Evolutionary conservation across 768 basidiomycete species (phyloP).

Genomic region (Lactarius indigo): DNA sequence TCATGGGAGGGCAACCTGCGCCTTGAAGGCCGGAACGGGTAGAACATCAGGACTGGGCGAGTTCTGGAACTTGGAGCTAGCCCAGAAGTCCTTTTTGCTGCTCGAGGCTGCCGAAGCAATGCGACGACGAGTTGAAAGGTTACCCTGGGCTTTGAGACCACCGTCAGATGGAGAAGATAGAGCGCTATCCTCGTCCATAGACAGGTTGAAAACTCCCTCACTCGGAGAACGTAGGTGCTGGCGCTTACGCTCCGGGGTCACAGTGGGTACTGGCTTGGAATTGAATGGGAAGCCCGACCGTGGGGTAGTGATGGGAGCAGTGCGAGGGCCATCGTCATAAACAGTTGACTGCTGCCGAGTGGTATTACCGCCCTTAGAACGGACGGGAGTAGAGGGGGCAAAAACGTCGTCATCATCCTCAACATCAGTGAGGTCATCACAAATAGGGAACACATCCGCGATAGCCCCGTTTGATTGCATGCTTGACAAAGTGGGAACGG

Average conservation of each 20-base stretch:
- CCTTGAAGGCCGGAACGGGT: constrained; percentile 59
- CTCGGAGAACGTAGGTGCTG: constrained; percentile 59
- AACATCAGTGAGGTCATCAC: constrained; percentile 64
- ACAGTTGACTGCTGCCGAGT: constrained; percentile 35
- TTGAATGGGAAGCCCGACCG: constrained; percentile 41
- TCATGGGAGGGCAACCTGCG: constrained; percentile 26
- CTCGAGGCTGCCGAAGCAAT: constrained; percentile 20
- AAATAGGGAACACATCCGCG: constrained; percentile 55
- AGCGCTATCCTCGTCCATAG: constrained; percentile 58
- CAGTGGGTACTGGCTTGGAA: constrained; percentile 36
- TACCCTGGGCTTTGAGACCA: constrained; percentile 36
- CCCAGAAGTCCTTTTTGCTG: constrained; percentile 47
- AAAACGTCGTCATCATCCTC: constrained; percentile 33
- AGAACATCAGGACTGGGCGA: constrained; percentile 81
- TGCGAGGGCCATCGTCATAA: constrained; percentile 41
- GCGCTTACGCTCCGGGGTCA: constrained; percentile 35
- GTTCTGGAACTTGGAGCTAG: constrained; percentile 82
- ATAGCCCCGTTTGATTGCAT: constrained; percentile 36
- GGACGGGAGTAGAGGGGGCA: constrained; percentile 55
- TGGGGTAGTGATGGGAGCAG: constrained; percentile 46
- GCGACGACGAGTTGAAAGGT: constrained; percentile 25
- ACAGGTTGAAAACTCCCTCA: constrained; percentile 73
- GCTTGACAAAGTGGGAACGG: constrained; percentile 41
- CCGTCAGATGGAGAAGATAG: constrained; percentile 42
- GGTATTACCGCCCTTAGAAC: constrained; percentile 25